These are phyloP conservation scores for Leptographium wingfieldii DNA, from an alignment of 2,329 filamentous ascomycete genomes.

Conservation along the genomic window DNA sequence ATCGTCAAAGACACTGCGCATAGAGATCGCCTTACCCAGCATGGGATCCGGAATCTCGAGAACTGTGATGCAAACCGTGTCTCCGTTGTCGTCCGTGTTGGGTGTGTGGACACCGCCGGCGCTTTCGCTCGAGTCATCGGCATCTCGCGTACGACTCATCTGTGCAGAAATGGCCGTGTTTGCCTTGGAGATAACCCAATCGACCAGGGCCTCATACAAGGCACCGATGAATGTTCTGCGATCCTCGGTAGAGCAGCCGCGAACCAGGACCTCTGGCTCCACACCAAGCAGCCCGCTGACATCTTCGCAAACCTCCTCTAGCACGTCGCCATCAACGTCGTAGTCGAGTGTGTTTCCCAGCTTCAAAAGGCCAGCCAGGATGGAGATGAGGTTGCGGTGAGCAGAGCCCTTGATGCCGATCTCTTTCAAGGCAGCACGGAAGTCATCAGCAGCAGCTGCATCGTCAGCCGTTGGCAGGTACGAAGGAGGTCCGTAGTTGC, in stretches of 20 bases:
- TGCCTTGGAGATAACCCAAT: slow-evolving; percentile 84
- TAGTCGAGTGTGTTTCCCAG: slow-evolving; percentile 85
- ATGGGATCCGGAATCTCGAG: slow-evolving; percentile 71
- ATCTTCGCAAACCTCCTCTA: slow-evolving; percentile 84
- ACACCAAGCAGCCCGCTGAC: slow-evolving; percentile 75
- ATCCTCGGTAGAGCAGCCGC: slow-evolving; percentile 73
- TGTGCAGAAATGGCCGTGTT: slow-evolving; percentile 74
- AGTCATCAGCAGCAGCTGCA: slow-evolving; percentile 84
- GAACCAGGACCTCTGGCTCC: slow-evolving; percentile 68
- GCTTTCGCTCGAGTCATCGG: slow-evolving; percentile 55
- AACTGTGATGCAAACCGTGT: slow-evolving; percentile 81
- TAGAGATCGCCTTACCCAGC: slow-evolving; percentile 75
- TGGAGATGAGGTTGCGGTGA: slow-evolving; percentile 73
- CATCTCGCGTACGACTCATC: slow-evolving; percentile 52
- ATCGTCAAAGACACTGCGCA: slow-evolving; percentile 89
- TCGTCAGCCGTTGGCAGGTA: slow-evolving; percentile 92
- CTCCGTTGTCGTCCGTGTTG: slow-evolving; percentile 54
- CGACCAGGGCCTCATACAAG: slow-evolving; percentile 85
- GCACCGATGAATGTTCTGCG: slow-evolving; percentile 71
- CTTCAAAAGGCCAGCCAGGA: slow-evolving; percentile 75
- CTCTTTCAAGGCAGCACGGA: slow-evolving; percentile 71
- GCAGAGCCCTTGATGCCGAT: slow-evolving; percentile 86
- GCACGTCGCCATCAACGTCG: slow-evolving; percentile 65
- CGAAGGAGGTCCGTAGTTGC: slow-evolving; percentile 72
- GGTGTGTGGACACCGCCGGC: slow-evolving; percentile 46